Evolutionary conservation across 805 yeast species (phyloP).

Genomic region (Cyberlindnera meyerae): DNA sequence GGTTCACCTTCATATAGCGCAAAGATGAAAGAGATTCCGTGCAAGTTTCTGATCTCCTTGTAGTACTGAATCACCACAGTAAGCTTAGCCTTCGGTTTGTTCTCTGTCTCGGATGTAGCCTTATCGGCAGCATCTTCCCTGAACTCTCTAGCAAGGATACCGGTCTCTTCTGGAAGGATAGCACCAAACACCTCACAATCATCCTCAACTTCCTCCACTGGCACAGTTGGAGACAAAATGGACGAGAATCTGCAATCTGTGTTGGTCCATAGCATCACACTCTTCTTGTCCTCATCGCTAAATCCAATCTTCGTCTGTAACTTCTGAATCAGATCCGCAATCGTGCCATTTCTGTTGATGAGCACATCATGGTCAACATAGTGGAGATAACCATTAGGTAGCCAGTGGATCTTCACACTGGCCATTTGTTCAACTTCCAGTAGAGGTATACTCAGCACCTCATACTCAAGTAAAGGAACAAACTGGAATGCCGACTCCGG

Average conservation of each 20-base stretch:
- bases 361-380: slow-evolving; percentile 65
- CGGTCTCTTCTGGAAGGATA: slow-evolving; percentile 34
- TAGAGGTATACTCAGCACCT: slow-evolving; percentile 67
- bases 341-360: slow-evolving; percentile 57
- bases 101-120: slow-evolving; percentile 6
- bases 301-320: slow-evolving; percentile 52
- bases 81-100: slow-evolving; percentile 32
- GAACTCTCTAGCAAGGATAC: slow-evolving; percentile 16
- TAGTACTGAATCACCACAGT: slow-evolving; percentile 74
- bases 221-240: slow-evolving; percentile 30
- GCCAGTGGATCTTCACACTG: slow-evolving; percentile 62
- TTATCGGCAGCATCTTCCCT: slow-evolving; percentile 18
- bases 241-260: slow-evolving; percentile 32
- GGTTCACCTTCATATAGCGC: slow-evolving; percentile 64
- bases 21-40: slow-evolving; percentile 84
- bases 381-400: slow-evolving; percentile 65
- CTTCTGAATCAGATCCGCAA: slow-evolving; percentile 49
- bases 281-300: slow-evolving; percentile 40
- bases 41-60: slow-evolving; percentile 59
- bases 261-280: slow-evolving; percentile 54
- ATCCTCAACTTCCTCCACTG: slow-evolving; percentile 36
- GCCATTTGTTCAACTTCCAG: slow-evolving; percentile 75
- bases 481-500: slow-evolving; percentile 28
- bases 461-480: slow-evolving; percentile 60
- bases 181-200: slow-evolving; percentile 41